Evolutionary conservation across 192 early-diverging fungal genomes (phyloP).

Genomic region (Pecoramyces ruminantium): DNA sequence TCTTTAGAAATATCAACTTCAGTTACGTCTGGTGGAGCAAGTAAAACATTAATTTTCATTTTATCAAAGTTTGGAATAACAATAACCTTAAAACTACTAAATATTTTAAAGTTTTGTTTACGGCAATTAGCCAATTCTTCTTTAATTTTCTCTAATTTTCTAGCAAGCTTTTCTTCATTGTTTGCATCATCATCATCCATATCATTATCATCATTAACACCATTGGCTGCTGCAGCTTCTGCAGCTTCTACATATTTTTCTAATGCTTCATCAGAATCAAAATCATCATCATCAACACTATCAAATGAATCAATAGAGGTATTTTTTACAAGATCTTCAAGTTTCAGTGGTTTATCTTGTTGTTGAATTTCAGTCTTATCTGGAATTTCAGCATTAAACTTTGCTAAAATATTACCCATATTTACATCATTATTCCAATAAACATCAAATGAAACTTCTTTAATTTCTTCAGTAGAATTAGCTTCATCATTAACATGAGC

Average conservation of each 20-base stretch:
- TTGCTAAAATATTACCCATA: background rate
- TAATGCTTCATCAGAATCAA: background rate
- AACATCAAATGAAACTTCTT: background rate
- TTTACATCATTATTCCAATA: background rate
- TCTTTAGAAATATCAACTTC: background rate
- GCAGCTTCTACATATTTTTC: background rate
- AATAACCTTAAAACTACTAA: background rate
- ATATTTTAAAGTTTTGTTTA: background rate
- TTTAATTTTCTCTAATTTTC: background rate
- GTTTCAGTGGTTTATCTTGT: background rate
- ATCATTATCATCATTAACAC: no score
- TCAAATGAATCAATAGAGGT: background rate
- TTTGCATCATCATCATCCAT: background rate
- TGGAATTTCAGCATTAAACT: background rate
- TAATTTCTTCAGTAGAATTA: no score
- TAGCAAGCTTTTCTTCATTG: background rate
- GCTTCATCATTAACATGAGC: background rate
- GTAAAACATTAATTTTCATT: background rate
- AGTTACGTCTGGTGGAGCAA: background rate
- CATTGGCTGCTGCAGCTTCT: background rate
- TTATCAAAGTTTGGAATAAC: background rate
- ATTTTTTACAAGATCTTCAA: background rate
- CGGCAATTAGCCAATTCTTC: background rate
- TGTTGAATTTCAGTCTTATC: background rate
- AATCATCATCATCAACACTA: background rate